These are phyloP conservation scores for Fusarium circinatum DNA, from an alignment of 2,329 filamentous ascomycete species.

Conservation along the genomic window DNA sequence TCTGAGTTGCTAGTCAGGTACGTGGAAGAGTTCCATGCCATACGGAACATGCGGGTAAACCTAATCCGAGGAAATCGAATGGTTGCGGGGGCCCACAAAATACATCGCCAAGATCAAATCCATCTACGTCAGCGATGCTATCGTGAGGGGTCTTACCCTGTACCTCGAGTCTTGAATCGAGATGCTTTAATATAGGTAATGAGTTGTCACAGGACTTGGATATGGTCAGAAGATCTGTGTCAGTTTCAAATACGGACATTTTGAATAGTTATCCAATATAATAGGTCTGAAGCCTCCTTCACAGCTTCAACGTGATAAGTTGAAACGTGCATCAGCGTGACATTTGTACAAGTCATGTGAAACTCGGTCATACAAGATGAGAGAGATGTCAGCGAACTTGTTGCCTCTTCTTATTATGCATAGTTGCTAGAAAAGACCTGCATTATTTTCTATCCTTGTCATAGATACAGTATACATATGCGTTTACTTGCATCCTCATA, in stretches of 20 bases:
- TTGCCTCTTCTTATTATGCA: not conserved
- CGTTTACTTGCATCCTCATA: not conserved
- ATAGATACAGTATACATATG: not conserved
- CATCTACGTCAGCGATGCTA: slow-evolving; percentile 34
- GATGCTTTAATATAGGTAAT: not conserved
- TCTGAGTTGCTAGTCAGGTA: slow-evolving; percentile 11
- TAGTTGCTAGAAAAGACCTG: not conserved
- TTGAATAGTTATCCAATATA: not conserved
- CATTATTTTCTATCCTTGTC: not conserved
- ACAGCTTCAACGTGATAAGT: not conserved
- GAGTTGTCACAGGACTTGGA: not conserved
- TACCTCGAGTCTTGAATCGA: not conserved
- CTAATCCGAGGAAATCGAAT: not conserved
- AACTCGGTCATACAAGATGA: not conserved
- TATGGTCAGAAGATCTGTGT: not conserved
- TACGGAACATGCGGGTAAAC: slow-evolving; percentile 35
- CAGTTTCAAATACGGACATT: not conserved
- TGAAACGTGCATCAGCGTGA: not conserved
- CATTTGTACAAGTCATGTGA: not conserved
- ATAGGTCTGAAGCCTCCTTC: not conserved
- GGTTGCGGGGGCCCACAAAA: slow-evolving; percentile 11
- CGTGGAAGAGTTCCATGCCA: not conserved
- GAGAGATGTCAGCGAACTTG: not conserved
- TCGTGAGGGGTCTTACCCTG: slow-evolving; percentile 31
- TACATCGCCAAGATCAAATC: not conserved